A percentile compares a stretch with the other conserved stretches of the same genome.
phyloP scores from a whole-genome alignment of 1,284 basidiomycete genomes.

The Pisolithus thermaeus region DNA sequence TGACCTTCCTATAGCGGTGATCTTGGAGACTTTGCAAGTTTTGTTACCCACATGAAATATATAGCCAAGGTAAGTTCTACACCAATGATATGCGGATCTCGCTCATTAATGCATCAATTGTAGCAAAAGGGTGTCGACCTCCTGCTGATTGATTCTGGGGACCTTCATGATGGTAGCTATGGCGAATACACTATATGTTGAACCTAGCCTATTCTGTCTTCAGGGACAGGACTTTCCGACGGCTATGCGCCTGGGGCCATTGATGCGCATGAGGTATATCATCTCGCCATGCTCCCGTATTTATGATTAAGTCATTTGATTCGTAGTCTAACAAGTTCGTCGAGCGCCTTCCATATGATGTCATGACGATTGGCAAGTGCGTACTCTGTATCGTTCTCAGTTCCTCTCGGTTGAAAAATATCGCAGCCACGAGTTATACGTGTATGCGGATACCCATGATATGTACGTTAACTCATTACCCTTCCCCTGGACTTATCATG shows the following conservation, averaged over 20 bases:
- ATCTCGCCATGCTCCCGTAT: background rate
- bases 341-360: constrained; percentile 71
- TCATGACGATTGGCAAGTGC: constrained; percentile 81
- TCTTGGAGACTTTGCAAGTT: constrained; percentile 77
- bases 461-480: constrained; percentile 43
- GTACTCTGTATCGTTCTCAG: constrained; percentile 1
- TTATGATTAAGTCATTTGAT: constrained; percentile 2
- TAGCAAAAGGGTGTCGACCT: constrained; percentile 66
- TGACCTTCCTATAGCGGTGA: constrained; percentile 44
- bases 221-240: constrained; percentile 69
- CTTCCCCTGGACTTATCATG: background rate
- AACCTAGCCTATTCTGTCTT: background rate
- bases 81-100: background rate
- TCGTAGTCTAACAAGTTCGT: constrained; percentile 66
- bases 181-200: background rate
- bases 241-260: constrained; percentile 63
- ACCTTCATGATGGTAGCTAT: constrained; percentile 69
- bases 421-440: constrained; percentile 76
- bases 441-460: constrained; percentile 70
- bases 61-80: constrained; percentile 46
- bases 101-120: background rate
- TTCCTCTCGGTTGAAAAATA: background rate
- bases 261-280: constrained; percentile 60
- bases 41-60: constrained; percentile 76
- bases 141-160: constrained; percentile 67